Evolutionary conservation across 495 filamentous ascomycete species (phyloP).

Genomic region (Cenococcum geophilum): DNA sequence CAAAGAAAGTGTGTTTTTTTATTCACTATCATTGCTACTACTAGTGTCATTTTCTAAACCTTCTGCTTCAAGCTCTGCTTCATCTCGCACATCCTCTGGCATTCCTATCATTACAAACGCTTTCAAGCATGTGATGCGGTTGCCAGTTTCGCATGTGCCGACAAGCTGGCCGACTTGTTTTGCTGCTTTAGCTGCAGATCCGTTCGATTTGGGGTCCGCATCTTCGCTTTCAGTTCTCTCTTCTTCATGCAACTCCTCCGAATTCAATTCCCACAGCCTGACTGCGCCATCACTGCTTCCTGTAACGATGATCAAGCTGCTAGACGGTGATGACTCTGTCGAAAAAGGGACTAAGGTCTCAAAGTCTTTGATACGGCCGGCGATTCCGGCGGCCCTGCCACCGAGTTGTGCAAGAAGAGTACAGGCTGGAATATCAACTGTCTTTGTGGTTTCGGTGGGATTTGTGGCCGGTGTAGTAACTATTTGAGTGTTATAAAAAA

Average conservation of each 20-base stretch:
- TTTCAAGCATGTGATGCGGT: conserved; percentile 82
- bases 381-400: conserved; percentile 59
- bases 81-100: conserved; percentile 46
- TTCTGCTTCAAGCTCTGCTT: conserved; percentile 22
- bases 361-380: conserved; percentile 84
- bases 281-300: conserved; percentile 78
- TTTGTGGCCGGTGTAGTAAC: neutral
- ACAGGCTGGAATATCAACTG: conserved; percentile 44
- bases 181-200: conserved; percentile 9
- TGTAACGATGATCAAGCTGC: conserved; percentile 55
- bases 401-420: conserved; percentile 69
- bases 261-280: conserved; percentile 61
- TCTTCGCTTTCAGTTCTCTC: conserved; percentile 15
- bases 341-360: conserved; percentile 44
- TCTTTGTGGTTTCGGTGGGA: conserved; percentile 20
- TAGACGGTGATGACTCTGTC: neutral
- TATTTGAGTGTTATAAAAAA: conserved; percentile 68
- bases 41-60: too few relatives aligned
- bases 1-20: too few relatives aligned
- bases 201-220: too few relatives aligned
- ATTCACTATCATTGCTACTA: too few relatives aligned
- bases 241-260: conserved; percentile 29
- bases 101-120: conserved; percentile 73
- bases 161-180: conserved; percentile 63
- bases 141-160: conserved; percentile 74